Evolutionary conservation across 495 filamentous ascomycete genomes (phyloP).

Genomic region (Sporormia fimetaria): DNA sequence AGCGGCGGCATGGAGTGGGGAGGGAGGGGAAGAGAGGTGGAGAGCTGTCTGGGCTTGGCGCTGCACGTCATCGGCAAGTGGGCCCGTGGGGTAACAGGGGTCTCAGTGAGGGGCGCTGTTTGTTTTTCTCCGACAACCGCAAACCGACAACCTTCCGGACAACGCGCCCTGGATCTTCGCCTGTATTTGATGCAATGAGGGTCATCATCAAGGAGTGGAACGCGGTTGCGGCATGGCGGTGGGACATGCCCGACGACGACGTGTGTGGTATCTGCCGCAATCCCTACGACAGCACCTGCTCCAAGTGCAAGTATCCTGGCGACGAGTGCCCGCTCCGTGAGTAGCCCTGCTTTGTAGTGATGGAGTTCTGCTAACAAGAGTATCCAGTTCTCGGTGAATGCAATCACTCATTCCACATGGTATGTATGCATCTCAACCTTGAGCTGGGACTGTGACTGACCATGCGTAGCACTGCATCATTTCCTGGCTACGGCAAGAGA

Average conservation of each 20-base stretch:
- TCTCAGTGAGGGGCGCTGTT: too few species aligned
- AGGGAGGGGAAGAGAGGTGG: too few species aligned
- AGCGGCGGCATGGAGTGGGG: too few species aligned
- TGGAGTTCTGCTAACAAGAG: conserved; percentile 6
- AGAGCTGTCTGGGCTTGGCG: too few species aligned
- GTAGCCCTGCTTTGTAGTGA: conserved; percentile 27
- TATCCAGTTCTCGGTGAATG: conserved; percentile 80
- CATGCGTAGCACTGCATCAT: conserved; percentile 72
- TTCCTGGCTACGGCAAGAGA: conserved; percentile 92
- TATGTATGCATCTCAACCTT: conserved; percentile 31
- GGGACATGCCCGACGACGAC: conserved; percentile 96
- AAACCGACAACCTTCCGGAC: too few species aligned
- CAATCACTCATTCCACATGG: conserved; percentile 96
- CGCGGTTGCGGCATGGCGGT: conserved; percentile 89
- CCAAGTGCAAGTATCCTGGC: conserved; percentile 93
- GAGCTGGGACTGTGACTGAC: conserved; percentile 1
- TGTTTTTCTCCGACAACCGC: not conserved
- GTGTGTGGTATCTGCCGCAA: conserved; percentile 98
- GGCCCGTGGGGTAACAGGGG: too few species aligned
- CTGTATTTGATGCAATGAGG: too few species aligned
- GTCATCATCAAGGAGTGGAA: conserved; percentile 88
- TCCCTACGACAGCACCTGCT: conserved; percentile 94
- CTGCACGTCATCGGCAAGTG: too few species aligned
- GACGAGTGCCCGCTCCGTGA: conserved; percentile 87
- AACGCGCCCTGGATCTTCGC: too few species aligned